phyloP scores from a whole-genome alignment of 2,329 filamentous ascomycete genomes.

The Cercospora zeae-maydis region DNA sequence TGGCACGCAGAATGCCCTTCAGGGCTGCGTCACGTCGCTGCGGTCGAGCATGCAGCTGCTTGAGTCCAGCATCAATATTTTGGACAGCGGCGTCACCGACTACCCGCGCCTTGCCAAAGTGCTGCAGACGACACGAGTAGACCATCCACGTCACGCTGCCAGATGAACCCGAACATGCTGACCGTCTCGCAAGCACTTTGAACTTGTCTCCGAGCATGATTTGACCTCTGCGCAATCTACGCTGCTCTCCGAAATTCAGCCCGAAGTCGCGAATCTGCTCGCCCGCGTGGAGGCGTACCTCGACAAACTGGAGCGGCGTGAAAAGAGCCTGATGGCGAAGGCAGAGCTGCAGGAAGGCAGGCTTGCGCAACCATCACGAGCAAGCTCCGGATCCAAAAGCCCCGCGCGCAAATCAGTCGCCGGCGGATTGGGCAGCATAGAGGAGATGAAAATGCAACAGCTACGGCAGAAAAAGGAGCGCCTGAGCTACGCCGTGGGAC shows the following conservation, averaged over 20 bases:
- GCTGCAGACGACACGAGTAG: conserved; percentile 59
- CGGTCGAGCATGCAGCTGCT: conserved; percentile 59
- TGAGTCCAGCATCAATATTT: conserved; percentile 60
- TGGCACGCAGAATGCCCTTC: conserved; percentile 44
- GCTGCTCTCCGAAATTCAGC: conserved; percentile 83
- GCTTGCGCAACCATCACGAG: conserved; percentile 40
- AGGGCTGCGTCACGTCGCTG: conserved; percentile 59
- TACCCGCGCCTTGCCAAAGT: conserved; percentile 61
- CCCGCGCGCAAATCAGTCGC: conserved; percentile 22
- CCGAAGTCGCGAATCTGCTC: conserved; percentile 75
- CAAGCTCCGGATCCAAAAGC: conserved; percentile 25
- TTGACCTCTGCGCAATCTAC: conserved; percentile 78
- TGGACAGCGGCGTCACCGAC: conserved; percentile 61
- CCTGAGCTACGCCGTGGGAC: conserved; percentile 79
- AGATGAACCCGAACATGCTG: not conserved
- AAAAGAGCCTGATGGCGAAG: conserved; percentile 78
- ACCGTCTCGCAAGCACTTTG: conserved; percentile 67
- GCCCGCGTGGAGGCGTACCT: conserved; percentile 78
- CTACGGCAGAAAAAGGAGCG: conserved; percentile 78
- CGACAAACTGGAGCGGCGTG: conserved; percentile 75
- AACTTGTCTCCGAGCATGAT: conserved; percentile 81
- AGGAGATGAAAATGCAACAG: conserved; percentile 60
- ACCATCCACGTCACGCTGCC: not conserved
- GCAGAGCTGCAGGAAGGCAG: conserved; percentile 78
- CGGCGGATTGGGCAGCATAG: conserved; percentile 44